Base-by-base conservation (phyloP, 306 rosid species). In the Echinosophora koreensis region DNA sequence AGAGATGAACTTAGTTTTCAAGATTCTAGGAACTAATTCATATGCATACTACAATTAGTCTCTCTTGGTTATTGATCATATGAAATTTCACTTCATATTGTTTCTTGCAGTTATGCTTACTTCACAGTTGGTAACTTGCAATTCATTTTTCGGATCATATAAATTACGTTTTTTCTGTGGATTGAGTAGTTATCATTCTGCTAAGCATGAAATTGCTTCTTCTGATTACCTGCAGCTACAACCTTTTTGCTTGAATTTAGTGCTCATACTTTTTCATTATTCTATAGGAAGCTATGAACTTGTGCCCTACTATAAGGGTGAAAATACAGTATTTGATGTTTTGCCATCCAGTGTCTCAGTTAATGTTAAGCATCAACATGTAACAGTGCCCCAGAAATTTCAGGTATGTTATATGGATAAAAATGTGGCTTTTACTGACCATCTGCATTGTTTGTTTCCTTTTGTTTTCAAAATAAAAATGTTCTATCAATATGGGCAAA, bases 281-380 rank as follows among this genome's bases (percentile, higher is more conserved):
- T 62, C 77, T 15, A 37, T 96, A 95, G 99, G 99, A 84, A 84
- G 76, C 49, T 95, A 87, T 73, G 89, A 88, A 83, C 90, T 95
- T 69, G 87, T 95, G 72, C 99, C 99, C 71, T 95, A 86, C 87
- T 95, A 95, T 88, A 92, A 89, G 90, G 99, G 99, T 70, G 99
- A 95, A 79, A 92, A 95, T 86, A 91, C 97, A 15, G 89, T 90
- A 47, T 95, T 95, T 91, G 99, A 91, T 73, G 90, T 95, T 87
- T 95, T 91, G n/a, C 97, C 99, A 30, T 84, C 96, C 65, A 84
- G 84, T 77, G 86, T 87, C 83, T 76, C 89, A 9, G 89, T 91
- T 77, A 86, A 74, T 77, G 90, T 95, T 71, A 89, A 83, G 82
- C 99, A 95, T 85, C 96, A 86, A 80, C 98, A 92, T 77, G 86